Evolutionary conservation across 345 rosid species (phyloP).

Genomic region (Psidium guajava): DNA sequence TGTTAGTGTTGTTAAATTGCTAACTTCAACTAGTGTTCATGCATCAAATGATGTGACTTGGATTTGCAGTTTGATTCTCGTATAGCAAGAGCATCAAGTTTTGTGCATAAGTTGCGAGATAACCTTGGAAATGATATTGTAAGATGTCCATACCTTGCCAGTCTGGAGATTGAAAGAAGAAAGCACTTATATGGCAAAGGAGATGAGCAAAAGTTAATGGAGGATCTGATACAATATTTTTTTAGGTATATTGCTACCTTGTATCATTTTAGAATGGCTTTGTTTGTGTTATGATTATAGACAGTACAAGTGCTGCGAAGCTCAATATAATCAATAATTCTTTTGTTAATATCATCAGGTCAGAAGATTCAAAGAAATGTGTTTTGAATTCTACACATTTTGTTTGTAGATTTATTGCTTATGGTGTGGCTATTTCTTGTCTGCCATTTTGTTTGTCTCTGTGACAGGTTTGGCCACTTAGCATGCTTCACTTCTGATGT

Average conservation of each 20-base stretch:
- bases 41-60: conserved; percentile 7
- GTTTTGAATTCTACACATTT: background rate
- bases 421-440: background rate
- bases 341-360: background rate
- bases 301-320: background rate
- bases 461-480: conserved; percentile 84
- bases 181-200: conserved; percentile 61
- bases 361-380: background rate
- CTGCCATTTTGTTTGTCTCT: background rate
- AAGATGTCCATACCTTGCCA: conserved; percentile 71
- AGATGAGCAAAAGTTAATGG: conserved; percentile 40
- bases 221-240: conserved; percentile 57
- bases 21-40: background rate
- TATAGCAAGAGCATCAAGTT: conserved; percentile 49
- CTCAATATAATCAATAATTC: background rate
- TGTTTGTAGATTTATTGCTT: background rate
- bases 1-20: background rate
- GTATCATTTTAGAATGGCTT: background rate
- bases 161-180: conserved; percentile 80
- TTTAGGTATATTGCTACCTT: conserved; percentile 30
- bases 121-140: conserved; percentile 29
- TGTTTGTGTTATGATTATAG: background rate
- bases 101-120: conserved; percentile 54
- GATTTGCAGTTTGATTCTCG: conserved; percentile 70
- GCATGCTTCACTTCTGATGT: conserved; percentile 82